These are phyloP conservation scores for Naegleria lovaniensis DNA, from an alignment of 208 protist genomes.

Conservation along the genomic window DNA sequence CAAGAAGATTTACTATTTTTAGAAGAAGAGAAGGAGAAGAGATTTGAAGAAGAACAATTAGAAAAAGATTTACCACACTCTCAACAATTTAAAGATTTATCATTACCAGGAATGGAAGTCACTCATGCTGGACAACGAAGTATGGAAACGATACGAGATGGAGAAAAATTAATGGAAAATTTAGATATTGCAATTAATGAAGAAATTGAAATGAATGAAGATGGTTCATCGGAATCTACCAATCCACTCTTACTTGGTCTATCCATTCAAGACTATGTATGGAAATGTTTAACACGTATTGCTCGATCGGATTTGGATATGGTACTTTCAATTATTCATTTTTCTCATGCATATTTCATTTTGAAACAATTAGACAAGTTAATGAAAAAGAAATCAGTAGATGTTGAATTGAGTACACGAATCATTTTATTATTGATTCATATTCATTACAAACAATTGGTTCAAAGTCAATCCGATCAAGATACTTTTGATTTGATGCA, in stretches of 20 bases:
- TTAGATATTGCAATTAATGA: conserved; percentile 47
- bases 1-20: conserved; percentile 53
- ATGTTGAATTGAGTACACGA: not conserved
- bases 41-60: conserved; percentile 59
- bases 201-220: not conserved
- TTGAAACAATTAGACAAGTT: not conserved
- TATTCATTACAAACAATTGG: not conserved
- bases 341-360: not conserved
- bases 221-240: not conserved
- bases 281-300: not conserved
- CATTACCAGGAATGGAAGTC: not conserved
- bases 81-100: conserved; percentile 31
- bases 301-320: not conserved
- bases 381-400: not conserved
- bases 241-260: not conserved
- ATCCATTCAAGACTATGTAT: not conserved
- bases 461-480: not conserved
- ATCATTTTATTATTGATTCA: not conserved
- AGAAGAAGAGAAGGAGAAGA: conserved; percentile 64
- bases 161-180: conserved; percentile 57
- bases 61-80: not conserved
- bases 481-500: not conserved
- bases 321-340: conserved; percentile 2
- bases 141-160: conserved; percentile 51
- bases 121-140: conserved; percentile 44